Evolutionary conservation across 345 rosid genomes (phyloP), one percentile per base, ranked within the genome.

Genomic region (Linum lewisii): DNA sequence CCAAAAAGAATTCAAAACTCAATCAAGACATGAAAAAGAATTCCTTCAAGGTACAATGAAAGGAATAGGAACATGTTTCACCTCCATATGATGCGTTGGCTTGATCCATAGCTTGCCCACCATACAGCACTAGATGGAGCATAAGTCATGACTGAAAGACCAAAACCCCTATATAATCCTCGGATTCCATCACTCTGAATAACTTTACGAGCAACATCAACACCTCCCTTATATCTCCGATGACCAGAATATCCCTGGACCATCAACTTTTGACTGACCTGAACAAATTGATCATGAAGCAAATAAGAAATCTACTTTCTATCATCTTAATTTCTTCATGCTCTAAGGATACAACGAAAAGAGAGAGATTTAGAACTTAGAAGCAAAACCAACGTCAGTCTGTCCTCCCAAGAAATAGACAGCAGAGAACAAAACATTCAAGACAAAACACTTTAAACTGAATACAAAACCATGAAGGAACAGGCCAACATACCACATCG

Each of bases 41-140:
- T 11, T 3, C 13, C 47, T 42, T 42, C 14, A 42, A 16, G 47
- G 47, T 42, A 42, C 2, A 38, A 38, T 38, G 45, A 38, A 38
- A 38, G 2, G 7, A 4, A 29, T 29, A 29, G 34, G 7, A 29
- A 29, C 34, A 29, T 29, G 34, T 1, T 78, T 72, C 64, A 88
- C 98, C 87, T 88, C 97, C 97, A 86, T 44, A 93, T 85, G 67
- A 93, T 68, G 51, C 99, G 95, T 68, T 93, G 99, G 73, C 95
- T 89, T 54, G 97, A 80, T 25, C 95, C 97, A 73, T 93, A 93
- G 78, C 91, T 85, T 19, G 99, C 99, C 99, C 99, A 93, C 99
- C 99, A 93, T 51, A 85, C 97, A 63, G 99, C 99, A 78, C 95
- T 93, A 21, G 99, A 93, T 37, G 99, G 99, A 63, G 97, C 67